Evolutionary conservation across 2,329 filamentous ascomycete genomes (phyloP), one percentile per base, ranked within the genome.

Genomic region (Fusarium musae): DNA sequence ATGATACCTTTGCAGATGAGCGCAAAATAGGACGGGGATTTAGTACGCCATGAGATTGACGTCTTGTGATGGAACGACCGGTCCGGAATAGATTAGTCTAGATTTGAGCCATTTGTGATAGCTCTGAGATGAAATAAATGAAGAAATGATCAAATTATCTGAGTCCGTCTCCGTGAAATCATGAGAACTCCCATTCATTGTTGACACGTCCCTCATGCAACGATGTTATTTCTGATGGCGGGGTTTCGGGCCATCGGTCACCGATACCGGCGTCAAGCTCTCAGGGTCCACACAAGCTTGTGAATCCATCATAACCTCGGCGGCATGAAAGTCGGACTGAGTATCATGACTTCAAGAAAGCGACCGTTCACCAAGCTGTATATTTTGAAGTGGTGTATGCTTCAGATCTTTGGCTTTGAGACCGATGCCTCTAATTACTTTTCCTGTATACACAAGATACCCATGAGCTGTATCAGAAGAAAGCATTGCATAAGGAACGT

Each of bases 1-100:
- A 76, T 77, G 75, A 77, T 76, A 77, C 71, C 75, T 59, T 76
- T 76, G 63, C 73, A 70, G 34, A 74, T 77, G 75, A 68, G 70
- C 63, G 44, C 43, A 59, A 60, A 59, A 54, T 8, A 50, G 36
- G 36, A 57, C 16, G 26, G 32, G 56, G 58, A 44, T 49, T 56
- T 56, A 77, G 75, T 77, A 77, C 64, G 52, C 43, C 63, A 68
- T 65, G 56, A 63, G 30, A 58, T 32, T 21, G n/a, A 44, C 15
- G 19, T 65, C 54, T 43, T 64, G 19, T 66, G 69, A 71, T 62
- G 60, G 75, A 77, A 77, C 63, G 52, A 66, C 63, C 46, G 36
- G 40, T 43, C 37, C 21, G 47, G 43, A 39, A 54, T 47, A 61
- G 40, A 60, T 46, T 49, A 59, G 54, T 63, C 53, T 63, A 63